phyloP scores from a whole-genome alignment of 805 yeast species.

The Pichia exigua region DNA sequence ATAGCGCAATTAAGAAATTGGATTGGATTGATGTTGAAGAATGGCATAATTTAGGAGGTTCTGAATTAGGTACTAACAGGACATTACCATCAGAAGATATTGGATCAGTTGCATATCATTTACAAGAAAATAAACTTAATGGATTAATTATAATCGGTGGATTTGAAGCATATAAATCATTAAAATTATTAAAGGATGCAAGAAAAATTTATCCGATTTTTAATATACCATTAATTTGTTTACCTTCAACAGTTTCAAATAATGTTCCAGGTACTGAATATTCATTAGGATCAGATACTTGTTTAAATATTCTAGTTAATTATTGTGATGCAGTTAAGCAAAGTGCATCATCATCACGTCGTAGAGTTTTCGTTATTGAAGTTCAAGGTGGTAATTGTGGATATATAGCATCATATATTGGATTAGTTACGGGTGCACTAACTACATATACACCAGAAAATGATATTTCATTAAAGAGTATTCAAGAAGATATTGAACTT shows the following conservation, averaged over 20 bases:
- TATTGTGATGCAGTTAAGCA: constrained; percentile 95
- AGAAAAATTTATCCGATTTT: constrained; percentile 79
- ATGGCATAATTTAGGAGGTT: constrained; percentile 89
- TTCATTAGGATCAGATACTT: constrained; percentile 92
- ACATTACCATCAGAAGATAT: constrained; percentile 74
- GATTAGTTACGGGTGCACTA: constrained; percentile 83
- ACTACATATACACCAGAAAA: constrained; percentile 89
- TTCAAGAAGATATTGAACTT: constrained; percentile 68
- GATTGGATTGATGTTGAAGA: constrained; percentile 82
- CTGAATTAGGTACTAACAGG: constrained; percentile 95
- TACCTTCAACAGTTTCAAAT: constrained; percentile 95
- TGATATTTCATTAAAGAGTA: constrained; percentile 56
- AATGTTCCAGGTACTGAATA: constrained; percentile 99
- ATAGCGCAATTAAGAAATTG: constrained; percentile 70
- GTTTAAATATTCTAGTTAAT: constrained; percentile 80
- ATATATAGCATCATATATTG: constrained; percentile 79
- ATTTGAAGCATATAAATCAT: constrained; percentile 87
- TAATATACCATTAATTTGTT: constrained; percentile 86
- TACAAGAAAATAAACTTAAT: constrained; percentile 81
- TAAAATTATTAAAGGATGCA: constrained; percentile 73
- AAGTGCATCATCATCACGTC: constrained; percentile 89
- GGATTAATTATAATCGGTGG: constrained; percentile 93
- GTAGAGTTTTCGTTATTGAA: constrained; percentile 91
- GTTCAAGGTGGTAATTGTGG: constrained; percentile 98
- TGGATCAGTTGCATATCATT: constrained; percentile 87